Evolutionary conservation across 2,329 filamentous ascomycete genomes (phyloP).

Genomic region (Pseudocercospora crystallina): DNA sequence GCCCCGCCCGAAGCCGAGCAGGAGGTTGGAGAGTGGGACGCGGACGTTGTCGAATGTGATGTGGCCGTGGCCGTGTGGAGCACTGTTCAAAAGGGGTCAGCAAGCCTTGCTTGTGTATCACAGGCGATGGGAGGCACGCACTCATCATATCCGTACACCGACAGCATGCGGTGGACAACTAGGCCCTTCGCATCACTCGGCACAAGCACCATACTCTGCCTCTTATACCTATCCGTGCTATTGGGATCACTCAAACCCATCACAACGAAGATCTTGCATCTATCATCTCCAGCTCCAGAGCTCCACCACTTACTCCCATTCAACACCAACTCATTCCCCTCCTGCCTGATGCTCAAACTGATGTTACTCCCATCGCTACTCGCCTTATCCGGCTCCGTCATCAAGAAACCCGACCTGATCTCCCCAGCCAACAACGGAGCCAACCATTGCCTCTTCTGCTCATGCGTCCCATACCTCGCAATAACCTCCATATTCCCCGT

Average conservation of each 20-base stretch:
- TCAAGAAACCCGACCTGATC: slow-evolving; percentile 51
- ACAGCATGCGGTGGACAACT: slow-evolving; percentile 90
- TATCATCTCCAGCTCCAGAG: slow-evolving; percentile 86
- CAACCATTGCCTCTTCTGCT: slow-evolving; percentile 53
- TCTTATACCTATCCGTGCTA: slow-evolving; percentile 76
- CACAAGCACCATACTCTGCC: slow-evolving; percentile 92
- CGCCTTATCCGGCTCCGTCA: slow-evolving; percentile 49
- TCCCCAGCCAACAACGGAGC: slow-evolving; percentile 50
- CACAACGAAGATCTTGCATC: slow-evolving; percentile 91
- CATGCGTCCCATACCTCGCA: slow-evolving; percentile 52
- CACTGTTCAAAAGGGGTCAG: slow-evolving; percentile 38
- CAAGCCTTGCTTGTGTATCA: background rate
- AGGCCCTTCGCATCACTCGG: slow-evolving; percentile 78
- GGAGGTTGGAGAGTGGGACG: slow-evolving; percentile 77
- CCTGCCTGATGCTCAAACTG: slow-evolving; percentile 69
- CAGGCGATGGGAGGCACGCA: background rate
- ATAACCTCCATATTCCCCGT: slow-evolving; percentile 56
- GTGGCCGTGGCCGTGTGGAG: slow-evolving; percentile 96
- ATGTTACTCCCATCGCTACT: slow-evolving; percentile 54
- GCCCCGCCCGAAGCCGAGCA: slow-evolving; percentile 86
- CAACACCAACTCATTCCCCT: slow-evolving; percentile 85
- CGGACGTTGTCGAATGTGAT: slow-evolving; percentile 86
- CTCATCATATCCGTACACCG: slow-evolving; percentile 93
- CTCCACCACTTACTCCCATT: slow-evolving; percentile 99
- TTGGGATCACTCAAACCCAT: slow-evolving; percentile 87